Evolutionary conservation across 2,329 filamentous ascomycete species (phyloP).

Genomic region (Ophiosphaerella narmari): DNA sequence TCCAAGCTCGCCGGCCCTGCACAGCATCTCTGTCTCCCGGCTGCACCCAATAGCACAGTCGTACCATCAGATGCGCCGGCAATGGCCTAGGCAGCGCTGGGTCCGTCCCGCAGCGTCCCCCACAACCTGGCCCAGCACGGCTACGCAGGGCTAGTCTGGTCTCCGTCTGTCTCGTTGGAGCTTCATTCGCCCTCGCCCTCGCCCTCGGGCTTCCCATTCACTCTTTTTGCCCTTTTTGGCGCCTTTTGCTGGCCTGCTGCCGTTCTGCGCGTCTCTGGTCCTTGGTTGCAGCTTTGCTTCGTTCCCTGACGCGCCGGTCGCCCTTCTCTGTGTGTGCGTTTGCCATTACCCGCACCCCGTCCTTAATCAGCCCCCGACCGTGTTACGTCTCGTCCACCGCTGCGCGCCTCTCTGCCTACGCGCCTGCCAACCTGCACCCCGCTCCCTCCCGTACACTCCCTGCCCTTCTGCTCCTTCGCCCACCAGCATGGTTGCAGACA

Average conservation of each 20-base stretch:
- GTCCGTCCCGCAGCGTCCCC: conserved; percentile 15
- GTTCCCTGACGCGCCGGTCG: conserved; percentile 27
- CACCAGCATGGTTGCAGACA: conserved; percentile 76
- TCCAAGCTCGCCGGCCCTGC: no score
- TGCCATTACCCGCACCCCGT: conserved; percentile 15
- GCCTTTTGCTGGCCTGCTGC: conserved; percentile 20
- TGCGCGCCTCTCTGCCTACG: no score
- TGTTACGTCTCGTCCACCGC: not conserved
- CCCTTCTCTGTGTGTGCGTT: conserved; percentile 6
- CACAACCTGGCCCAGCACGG: conserved; percentile 8
- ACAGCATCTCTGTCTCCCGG: no score
- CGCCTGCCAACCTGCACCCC: not conserved
- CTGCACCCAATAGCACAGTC: not conserved
- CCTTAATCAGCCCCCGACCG: conserved; percentile 26
- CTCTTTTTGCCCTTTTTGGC: conserved; percentile 22
- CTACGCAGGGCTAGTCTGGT: conserved; percentile 21
- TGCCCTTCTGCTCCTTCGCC: conserved; percentile 4
- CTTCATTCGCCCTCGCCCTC: conserved; percentile 26
- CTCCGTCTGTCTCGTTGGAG: conserved; percentile 6
- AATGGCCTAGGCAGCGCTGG: conserved; percentile 9
- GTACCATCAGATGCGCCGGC: not conserved
- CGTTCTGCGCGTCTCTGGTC: conserved; percentile 22
- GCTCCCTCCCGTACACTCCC: conserved; percentile 4
- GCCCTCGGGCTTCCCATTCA: conserved; percentile 17
- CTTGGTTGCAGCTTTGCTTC: conserved; percentile 27